Evolutionary conservation across 2,329 filamentous ascomycete species (phyloP).

Genomic region (Fusarium decemcellulare): DNA sequence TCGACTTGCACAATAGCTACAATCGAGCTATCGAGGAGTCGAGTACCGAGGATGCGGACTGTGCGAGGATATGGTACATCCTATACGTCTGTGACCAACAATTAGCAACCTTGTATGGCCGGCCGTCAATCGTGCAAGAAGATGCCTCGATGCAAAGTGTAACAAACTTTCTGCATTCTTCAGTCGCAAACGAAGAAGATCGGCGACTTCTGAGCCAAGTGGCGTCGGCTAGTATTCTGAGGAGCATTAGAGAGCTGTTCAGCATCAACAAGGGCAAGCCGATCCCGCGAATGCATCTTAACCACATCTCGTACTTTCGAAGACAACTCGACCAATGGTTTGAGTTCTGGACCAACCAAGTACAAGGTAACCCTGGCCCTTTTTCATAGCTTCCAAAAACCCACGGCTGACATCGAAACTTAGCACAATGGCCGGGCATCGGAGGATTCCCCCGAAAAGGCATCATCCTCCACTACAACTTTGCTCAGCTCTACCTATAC

Average conservation of each 20-base stretch:
- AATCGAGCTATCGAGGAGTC: slow-evolving; percentile 53
- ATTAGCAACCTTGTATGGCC: slow-evolving; percentile 72
- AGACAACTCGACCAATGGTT: slow-evolving; percentile 55
- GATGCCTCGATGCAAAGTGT: slow-evolving; percentile 69
- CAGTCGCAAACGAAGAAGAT: slow-evolving; percentile 65
- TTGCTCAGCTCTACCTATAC: slow-evolving; percentile 56
- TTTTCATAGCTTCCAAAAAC: fast-evolving
- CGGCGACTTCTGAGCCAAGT: slow-evolving; percentile 70
- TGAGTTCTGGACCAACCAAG: slow-evolving; percentile 49
- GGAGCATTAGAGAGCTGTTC: slow-evolving; percentile 67
- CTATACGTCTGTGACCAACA: slow-evolving; percentile 73
- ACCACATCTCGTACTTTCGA: slow-evolving; percentile 56
- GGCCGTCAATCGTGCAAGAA: slow-evolving; percentile 69
- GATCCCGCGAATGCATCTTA: slow-evolving; percentile 64
- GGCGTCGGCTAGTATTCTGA: slow-evolving; percentile 68
- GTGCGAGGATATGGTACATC: slow-evolving; percentile 71
- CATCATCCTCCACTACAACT: slow-evolving; percentile 54
- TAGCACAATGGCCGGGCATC: slow-evolving; percentile 53
- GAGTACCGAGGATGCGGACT: slow-evolving; percentile 57
- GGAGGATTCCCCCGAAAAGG: slow-evolving; percentile 55
- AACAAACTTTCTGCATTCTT: slow-evolving; percentile 64
- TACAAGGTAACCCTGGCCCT: slow-evolving; percentile 38
- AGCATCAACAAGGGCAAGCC: slow-evolving; percentile 67
- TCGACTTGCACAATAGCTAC: slow-evolving; percentile 58
- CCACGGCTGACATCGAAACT: neutral